Base-by-base conservation (phyloP, 164 flowering plant species). In the Tinospora cordifolia region DNA sequence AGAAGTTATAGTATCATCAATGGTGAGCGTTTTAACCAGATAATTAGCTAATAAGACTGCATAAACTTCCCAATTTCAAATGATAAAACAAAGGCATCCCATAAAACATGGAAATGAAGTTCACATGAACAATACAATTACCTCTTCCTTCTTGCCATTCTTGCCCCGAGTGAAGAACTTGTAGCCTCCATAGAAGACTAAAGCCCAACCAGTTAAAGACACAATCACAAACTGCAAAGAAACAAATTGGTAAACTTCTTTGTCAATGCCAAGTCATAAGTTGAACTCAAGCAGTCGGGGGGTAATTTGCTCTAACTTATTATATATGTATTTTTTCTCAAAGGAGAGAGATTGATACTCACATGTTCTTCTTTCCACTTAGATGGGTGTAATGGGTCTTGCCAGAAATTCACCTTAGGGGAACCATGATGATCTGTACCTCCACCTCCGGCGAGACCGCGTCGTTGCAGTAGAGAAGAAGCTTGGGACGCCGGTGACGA, bases 351-450 rank as follows among this genome's bases (percentile, higher is more conserved):
- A 54, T 39, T 22, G 57, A 68, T 6, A 80, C 88, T 83, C 54
- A 87, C 91, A 44, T 89, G 93, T 74, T 87, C 91, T 76, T 82
- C 86, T 69, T 89, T 89, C 93, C 93, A 89, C 67, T 74, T 84
- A 54, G 93, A 83, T 69, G 93, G 93, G 75, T 72, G 79, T 77
- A 89, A 0, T 25, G 93, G 93, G 49, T 87, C 90, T 74, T 86
- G 46, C 93, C 93, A 89, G 71, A 73, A 77, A 77, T 89, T 87
- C 69, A 89, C 85, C 80, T 74, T 87, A 14, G 84, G 86, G 51
- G 88, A 84, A 66, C 93, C 93, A 71, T 86, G 89, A 71, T 82
- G 89, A 79, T 86, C 93, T 89, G 86, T 78, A 86, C 91, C 90
- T 71, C 84, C 87, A 54, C 87, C 87, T 71, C 87, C 85, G 14